A percentile compares a stretch with the other conserved stretches of the same genome.
phyloP scores from a whole-genome alignment of 371 early-diverging fungal species.

The Apophysomyces sp. region DNA sequence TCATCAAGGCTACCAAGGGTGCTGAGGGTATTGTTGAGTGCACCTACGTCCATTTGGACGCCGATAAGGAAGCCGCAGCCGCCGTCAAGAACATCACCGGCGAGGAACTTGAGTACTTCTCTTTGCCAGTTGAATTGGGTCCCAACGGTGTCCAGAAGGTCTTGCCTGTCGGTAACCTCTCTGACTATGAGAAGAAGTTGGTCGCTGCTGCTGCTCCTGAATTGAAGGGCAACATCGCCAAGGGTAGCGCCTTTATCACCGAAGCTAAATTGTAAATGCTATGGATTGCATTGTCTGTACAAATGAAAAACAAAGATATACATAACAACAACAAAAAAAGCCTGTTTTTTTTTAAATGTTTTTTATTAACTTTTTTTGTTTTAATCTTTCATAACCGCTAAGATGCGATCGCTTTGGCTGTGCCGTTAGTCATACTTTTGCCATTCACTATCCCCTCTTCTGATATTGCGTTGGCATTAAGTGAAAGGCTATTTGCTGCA shows the following conservation, averaged over 20 bases:
- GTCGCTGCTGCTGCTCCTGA: conserved; percentile 70
- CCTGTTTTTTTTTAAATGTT: neutral
- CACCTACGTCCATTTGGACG: conserved; percentile 80
- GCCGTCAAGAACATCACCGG: conserved; percentile 51
- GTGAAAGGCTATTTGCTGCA: conserved; percentile 31
- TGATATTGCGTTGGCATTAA: conserved; percentile 16
- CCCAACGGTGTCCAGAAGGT: conserved; percentile 73
- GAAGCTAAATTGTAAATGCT: conserved; percentile 34
- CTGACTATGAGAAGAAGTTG: conserved; percentile 71
- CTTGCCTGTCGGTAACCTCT: conserved; percentile 65
- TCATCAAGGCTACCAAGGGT: conserved; percentile 68
- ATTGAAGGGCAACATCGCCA: conserved; percentile 78
- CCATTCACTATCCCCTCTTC: conserved; percentile 13
- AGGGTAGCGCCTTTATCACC: conserved; percentile 61
- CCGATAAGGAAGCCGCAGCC: conserved; percentile 56
- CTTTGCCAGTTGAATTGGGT: conserved; percentile 83
- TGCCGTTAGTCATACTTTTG: conserved; percentile 15
- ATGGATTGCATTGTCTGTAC: neutral
- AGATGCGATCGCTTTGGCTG: conserved; percentile 2
- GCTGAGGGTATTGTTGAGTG: conserved; percentile 72
- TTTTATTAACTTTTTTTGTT: conserved; percentile 2
- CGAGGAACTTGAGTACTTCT: conserved; percentile 74
- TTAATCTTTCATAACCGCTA: neutral
- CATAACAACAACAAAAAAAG: neutral
- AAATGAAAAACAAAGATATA: neutral